These are phyloP conservation scores for Bryopsis sp. DNA, from an alignment of 139 green algal genomes.

Conservation along the genomic window DNA sequence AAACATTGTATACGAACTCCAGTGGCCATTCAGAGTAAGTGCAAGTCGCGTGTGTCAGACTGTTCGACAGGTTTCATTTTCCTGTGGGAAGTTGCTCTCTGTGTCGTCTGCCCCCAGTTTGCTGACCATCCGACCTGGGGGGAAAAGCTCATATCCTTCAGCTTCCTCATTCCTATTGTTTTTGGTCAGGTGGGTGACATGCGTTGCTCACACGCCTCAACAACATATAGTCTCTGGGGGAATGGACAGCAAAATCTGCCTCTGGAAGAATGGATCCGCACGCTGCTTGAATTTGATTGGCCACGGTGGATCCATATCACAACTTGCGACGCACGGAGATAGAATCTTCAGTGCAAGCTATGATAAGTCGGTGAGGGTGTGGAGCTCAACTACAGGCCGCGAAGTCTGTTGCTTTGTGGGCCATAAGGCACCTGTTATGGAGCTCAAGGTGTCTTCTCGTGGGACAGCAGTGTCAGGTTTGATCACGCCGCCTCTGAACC, in stretches of 20 bases:
- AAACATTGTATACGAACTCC: slow-evolving; percentile 60
- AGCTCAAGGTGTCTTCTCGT: slow-evolving; percentile 14
- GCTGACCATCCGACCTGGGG: no score
- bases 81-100: no score
- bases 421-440: slow-evolving; percentile 36
- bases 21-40: slow-evolving; percentile 66
- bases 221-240: slow-evolving; percentile 55
- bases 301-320: slow-evolving; percentile 42
- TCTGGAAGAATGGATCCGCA: slow-evolving; percentile 42
- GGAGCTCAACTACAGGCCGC: slow-evolving; percentile 25
- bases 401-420: slow-evolving; percentile 28
- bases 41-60: no score
- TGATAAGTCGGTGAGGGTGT: slow-evolving; percentile 63
- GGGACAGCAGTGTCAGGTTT: background rate
- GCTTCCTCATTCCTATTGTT: background rate
- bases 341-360: slow-evolving; percentile 37
- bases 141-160: no score
- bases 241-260: slow-evolving; percentile 64
- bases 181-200: slow-evolving; percentile 48
- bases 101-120: no score
- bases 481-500: background rate
- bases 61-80: no score
- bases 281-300: slow-evolving; percentile 34
- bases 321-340: slow-evolving; percentile 22
- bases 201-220: slow-evolving; percentile 41